phyloP scores from a whole-genome alignment of 2,329 filamentous ascomycete species.

The Pseudogymnoascus sp. region DNA sequence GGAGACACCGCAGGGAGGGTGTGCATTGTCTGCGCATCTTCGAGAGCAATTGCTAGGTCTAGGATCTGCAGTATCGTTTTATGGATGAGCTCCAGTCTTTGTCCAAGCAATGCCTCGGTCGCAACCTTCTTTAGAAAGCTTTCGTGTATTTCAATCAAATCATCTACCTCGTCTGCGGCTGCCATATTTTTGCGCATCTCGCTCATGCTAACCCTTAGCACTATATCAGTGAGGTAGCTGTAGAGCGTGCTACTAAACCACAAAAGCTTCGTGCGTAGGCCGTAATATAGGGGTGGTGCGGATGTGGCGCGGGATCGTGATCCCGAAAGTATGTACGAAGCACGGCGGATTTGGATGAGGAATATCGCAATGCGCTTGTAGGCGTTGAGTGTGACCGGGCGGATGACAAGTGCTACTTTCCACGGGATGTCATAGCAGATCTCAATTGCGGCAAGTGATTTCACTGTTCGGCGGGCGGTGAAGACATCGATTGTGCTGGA shows the following conservation, averaged over 20 bases:
- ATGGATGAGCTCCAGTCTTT: slow-evolving; percentile 61
- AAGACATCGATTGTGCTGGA: slow-evolving; percentile 36
- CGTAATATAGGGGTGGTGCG: slow-evolving; percentile 47
- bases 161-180: slow-evolving; percentile 65
- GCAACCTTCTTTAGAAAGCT: slow-evolving; percentile 55
- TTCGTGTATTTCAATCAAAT: slow-evolving; percentile 67
- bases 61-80: slow-evolving; percentile 68
- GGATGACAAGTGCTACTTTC: slow-evolving; percentile 66
- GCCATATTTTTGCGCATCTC: slow-evolving; percentile 52
- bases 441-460: slow-evolving; percentile 54
- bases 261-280: slow-evolving; percentile 60
- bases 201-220: slow-evolving; percentile 54
- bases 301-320: slow-evolving; percentile 37
- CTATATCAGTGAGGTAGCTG: slow-evolving; percentile 67
- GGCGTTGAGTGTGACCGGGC: slow-evolving; percentile 51
- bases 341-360: slow-evolving; percentile 69
- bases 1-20: slow-evolving; percentile 11
- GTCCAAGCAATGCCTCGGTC: slow-evolving; percentile 62
- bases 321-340: slow-evolving; percentile 58
- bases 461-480: slow-evolving; percentile 51
- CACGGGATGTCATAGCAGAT: slow-evolving; percentile 62
- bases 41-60: slow-evolving; percentile 65
- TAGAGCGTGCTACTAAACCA: slow-evolving; percentile 74
- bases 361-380: slow-evolving; percentile 72
- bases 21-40: slow-evolving; percentile 47